Base-by-base conservation (phyloP, 345 rosid genomes). In the Corchorus olitorius region DNA sequence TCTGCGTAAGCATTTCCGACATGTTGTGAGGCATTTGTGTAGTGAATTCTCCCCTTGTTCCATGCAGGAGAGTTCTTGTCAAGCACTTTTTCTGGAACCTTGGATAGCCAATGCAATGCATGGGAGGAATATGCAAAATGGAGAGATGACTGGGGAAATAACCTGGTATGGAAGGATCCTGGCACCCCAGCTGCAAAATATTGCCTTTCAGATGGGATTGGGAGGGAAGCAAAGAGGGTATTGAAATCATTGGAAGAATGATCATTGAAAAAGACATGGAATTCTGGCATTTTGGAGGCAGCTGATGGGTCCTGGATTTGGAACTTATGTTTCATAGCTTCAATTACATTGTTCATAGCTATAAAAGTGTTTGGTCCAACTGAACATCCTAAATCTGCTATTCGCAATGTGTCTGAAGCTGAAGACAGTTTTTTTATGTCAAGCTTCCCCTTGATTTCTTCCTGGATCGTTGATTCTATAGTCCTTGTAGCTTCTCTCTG, bases 111-210 rank as follows among this genome's bases (percentile, higher is more conserved):
- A 0, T 88, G 87, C 17, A 86, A 77, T 1, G 91, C 83, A 70
- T 75, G 68, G 14, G 88, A 82, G 17, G 81, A 84, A 74, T 83
- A 75, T 0, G 55, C 82, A 6, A 89, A 75, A 73, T 83, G 84
- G 63, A 87, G 46, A 15, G 87, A 81, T 20, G 79, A 65, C 13
- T 56, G 58, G 7, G 91, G 88, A 39, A 89, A 86, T 34, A 89
- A 65, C 46, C 85, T 79, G 8, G 76, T 62, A 11, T 82, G 72
- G 86, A 88, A 74, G 45, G 87, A 83, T 2, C 87, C 89, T 0
- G 89, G 87, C 53, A 87, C 84, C 34, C 85, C 88, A 22, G 86
- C 54, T 1, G 53, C 86, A n/a, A 81, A 83, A 27, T 27, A 27
- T 27, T 27, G 27, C 27, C 27, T 27, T 27, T 27, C 27, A 27